Evolutionary conservation across 2,329 filamentous ascomycete species (phyloP).

Genomic region (Ophiostoma quercus): DNA sequence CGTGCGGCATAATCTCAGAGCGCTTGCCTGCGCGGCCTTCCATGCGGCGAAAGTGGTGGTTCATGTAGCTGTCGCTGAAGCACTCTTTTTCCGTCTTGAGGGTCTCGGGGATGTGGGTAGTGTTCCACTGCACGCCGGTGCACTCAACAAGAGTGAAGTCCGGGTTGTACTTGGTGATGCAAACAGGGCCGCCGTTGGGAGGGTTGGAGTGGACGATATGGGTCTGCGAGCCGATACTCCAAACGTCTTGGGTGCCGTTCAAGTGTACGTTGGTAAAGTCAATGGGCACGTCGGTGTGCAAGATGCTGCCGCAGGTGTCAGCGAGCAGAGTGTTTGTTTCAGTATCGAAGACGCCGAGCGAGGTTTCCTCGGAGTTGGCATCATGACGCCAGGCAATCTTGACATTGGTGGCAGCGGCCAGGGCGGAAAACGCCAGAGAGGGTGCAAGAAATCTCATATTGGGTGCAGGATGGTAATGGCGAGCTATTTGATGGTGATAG

Average conservation of each 20-base stretch:
- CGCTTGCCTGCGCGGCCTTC: background rate
- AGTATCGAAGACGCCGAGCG: background rate
- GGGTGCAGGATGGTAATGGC: too few species aligned
- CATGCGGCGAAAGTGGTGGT: background rate
- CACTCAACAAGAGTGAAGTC: background rate
- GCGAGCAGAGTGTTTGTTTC: background rate
- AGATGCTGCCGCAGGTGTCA: background rate
- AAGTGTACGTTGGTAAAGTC: background rate
- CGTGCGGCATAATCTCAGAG: background rate
- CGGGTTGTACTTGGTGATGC: background rate
- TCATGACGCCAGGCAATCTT: background rate
- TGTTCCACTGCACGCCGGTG: background rate
- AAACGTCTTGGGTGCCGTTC: background rate
- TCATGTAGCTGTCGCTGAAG: background rate
- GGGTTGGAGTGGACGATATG: background rate
- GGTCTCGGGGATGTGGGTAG: background rate
- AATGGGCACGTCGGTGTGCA: background rate
- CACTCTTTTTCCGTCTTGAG: background rate
- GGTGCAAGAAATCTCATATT: background rate
- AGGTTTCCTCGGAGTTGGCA: background rate
- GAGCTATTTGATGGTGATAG: too few species aligned
- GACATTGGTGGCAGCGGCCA: background rate
- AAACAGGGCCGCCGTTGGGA: background rate
- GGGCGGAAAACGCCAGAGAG: background rate
- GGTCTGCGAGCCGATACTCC: background rate